Evolutionary conservation across 2,329 filamentous ascomycete species (phyloP).

Genomic region (Alternaria longipes): DNA sequence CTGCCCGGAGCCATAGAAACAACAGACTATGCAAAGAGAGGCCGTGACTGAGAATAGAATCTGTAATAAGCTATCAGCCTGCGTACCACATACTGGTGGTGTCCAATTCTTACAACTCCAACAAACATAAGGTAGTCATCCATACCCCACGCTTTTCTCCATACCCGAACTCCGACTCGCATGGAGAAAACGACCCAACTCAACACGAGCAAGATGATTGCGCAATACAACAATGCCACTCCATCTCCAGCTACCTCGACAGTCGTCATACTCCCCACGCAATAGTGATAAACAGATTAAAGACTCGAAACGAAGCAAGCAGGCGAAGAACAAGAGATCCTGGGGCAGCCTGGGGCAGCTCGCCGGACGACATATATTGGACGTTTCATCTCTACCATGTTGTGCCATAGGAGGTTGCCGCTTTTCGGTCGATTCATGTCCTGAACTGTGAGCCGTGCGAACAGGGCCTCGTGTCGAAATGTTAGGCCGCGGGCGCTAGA

Average conservation of each 20-base stretch:
- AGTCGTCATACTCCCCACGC: conserved; percentile 20
- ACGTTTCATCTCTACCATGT: conserved; percentile 2
- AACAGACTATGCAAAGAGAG: conserved; percentile 30
- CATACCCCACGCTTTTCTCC: conserved; percentile 26
- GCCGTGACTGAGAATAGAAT: conserved; percentile 30
- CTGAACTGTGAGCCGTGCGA: background rate
- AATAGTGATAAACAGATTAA: background rate
- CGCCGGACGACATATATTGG: background rate
- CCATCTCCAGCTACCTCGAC: conserved; percentile 29
- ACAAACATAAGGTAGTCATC: conserved; percentile 30
- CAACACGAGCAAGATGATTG: conserved; percentile 28
- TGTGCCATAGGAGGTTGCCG: background rate
- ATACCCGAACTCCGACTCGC: conserved; percentile 27
- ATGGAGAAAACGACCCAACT: conserved; percentile 30
- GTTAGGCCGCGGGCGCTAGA: background rate
- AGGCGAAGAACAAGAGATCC: background rate
- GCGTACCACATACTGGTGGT: background rate
- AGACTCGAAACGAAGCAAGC: background rate
- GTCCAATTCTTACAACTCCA: conserved; percentile 24
- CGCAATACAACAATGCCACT: conserved; percentile 27
- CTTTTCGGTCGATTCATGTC: conserved; percentile 1
- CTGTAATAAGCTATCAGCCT: conserved; percentile 12
- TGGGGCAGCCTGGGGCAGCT: background rate
- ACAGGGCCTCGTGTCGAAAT: background rate
- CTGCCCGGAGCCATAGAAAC: conserved; percentile 32